A percentile compares a stretch with the other conserved stretches of the same genome.
Evolutionary conservation across 2,329 filamentous ascomycete genomes (phyloP).

Genomic region (Fusarium multiceps): DNA sequence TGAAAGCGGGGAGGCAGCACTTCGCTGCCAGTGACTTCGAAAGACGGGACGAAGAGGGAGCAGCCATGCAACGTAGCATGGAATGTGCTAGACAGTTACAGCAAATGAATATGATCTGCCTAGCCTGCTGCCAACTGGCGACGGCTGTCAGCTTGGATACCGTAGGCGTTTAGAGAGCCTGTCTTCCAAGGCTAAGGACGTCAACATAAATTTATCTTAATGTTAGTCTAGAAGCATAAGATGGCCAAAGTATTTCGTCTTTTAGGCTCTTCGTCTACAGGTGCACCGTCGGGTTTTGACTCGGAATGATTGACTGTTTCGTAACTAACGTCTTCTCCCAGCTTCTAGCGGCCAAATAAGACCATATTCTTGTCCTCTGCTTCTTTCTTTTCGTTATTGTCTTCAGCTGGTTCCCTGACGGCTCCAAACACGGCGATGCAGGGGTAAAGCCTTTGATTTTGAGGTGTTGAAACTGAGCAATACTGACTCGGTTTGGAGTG

Average conservation of each 20-base stretch:
- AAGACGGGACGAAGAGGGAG: slow-evolving; percentile 10
- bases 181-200: not conserved
- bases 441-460: not conserved
- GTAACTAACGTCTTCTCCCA: accelerated
- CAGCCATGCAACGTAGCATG: no score
- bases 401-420: not conserved
- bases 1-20: not conserved
- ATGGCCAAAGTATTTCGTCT: not conserved
- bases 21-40: not conserved
- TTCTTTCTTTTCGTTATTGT: not conserved
- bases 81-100: no score
- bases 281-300: not conserved
- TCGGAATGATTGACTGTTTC: not conserved
- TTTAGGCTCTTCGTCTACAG: not conserved
- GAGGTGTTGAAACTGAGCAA: not conserved
- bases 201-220: not conserved
- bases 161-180: no score
- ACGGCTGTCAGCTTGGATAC: no score
- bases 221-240: not conserved
- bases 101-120: no score
- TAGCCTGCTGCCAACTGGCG: no score
- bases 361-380: not conserved
- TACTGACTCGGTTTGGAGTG: not conserved
- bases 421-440: not conserved
- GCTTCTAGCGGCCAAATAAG: accelerated